phyloP scores from a whole-genome alignment of 805 yeast genomes.

The Yarrowia hollandica region DNA sequence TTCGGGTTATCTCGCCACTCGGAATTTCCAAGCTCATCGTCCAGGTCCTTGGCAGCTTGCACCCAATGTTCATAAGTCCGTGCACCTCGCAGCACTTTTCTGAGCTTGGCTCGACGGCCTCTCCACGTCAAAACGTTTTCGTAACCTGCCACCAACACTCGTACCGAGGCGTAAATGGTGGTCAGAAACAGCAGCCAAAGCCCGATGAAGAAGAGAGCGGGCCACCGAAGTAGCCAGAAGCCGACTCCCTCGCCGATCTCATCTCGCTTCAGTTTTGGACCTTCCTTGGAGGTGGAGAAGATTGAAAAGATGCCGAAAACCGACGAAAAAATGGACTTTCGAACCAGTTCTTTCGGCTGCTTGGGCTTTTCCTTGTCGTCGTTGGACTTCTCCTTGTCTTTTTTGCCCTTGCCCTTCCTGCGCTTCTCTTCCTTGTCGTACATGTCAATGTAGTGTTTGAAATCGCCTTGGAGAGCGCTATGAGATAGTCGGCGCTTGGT shows the following conservation, averaged over 20 bases:
- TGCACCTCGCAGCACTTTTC: constrained; percentile 53
- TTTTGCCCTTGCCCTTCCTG: constrained; percentile 12
- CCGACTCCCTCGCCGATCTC: constrained; percentile 43
- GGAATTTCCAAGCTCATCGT: constrained; percentile 57
- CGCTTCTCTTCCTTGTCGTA: constrained; percentile 7
- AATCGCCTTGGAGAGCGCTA: neutral
- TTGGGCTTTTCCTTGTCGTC: neutral
- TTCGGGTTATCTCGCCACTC: constrained; percentile 63
- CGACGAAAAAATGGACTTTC: neutral
- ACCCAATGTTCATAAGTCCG: constrained; percentile 62
- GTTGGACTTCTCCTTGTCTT: neutral
- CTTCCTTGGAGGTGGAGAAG: neutral
- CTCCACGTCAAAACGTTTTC: constrained; percentile 63
- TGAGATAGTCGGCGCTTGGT: neutral
- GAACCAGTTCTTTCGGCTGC: neutral
- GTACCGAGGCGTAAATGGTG: constrained; percentile 50
- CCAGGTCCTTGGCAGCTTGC: constrained; percentile 56
- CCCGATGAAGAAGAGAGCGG: constrained; percentile 54
- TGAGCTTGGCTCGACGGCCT: constrained; percentile 53
- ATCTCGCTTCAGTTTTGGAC: constrained; percentile 20
- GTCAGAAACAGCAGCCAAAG: constrained; percentile 57
- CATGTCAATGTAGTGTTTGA: constrained; percentile 16
- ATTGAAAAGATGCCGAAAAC: neutral
- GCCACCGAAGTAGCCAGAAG: constrained; percentile 62
- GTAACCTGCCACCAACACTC: constrained; percentile 62